phyloP scores from a whole-genome alignment of 1,139 yeast genomes.

The Candida dubliniensis region DNA sequence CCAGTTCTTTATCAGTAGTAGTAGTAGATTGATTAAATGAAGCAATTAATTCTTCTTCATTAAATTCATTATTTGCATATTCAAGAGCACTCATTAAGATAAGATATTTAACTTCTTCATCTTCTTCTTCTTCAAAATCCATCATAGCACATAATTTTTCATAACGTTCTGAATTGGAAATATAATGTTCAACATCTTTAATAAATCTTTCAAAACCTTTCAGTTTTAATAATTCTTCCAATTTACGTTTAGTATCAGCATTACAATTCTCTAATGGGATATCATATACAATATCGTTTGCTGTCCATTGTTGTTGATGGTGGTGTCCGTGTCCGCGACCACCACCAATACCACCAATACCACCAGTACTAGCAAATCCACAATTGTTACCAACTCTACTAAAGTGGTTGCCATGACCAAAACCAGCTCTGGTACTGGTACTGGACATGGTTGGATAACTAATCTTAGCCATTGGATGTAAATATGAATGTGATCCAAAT shows the following conservation, averaged over 20 bases:
- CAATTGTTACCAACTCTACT: no score
- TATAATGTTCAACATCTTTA: slow-evolving; percentile 21
- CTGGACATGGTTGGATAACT: slow-evolving; percentile 19
- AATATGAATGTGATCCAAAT: slow-evolving; percentile 24
- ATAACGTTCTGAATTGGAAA: slow-evolving; percentile 29
- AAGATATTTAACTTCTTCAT: slow-evolving; percentile 24
- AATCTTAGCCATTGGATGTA: slow-evolving; percentile 37
- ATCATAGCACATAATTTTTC: slow-evolving; percentile 18
- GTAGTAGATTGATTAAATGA: no score
- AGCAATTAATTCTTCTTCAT: slow-evolving; percentile 2
- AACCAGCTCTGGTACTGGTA: slow-evolving; percentile 6
- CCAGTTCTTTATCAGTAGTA: no score
- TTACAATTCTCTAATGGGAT: slow-evolving; percentile 29
- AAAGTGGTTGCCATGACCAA: background rate
- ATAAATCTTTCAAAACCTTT: slow-evolving; percentile 23
- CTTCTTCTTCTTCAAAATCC: slow-evolving; percentile 16
- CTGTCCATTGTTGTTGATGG: background rate
- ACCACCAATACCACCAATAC: no score
- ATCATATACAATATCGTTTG: slow-evolving; percentile 24
- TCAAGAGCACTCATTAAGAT: slow-evolving; percentile 23
- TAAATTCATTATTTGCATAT: slow-evolving; percentile 8
- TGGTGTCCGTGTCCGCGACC: background rate
- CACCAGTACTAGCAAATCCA: no score
- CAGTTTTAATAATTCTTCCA: slow-evolving; percentile 21
- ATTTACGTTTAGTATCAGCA: slow-evolving; percentile 18